A percentile compares a stretch with the other conserved stretches of the same genome.
Evolutionary conservation across 148 eudicot genomes (phyloP).

Genomic region (Nepenthes gracilis): DNA sequence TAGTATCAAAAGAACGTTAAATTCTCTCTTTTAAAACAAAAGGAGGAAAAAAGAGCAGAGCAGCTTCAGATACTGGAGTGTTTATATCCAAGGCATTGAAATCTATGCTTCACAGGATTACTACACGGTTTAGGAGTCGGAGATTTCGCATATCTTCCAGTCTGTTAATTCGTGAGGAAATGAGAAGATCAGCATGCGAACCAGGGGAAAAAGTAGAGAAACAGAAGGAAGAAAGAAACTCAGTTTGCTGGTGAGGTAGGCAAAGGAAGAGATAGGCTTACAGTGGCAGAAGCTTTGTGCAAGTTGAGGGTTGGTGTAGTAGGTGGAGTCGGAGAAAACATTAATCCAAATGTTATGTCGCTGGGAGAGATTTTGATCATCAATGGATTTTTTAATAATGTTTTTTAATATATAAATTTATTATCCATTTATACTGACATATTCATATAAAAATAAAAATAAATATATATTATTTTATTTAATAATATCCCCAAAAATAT

Average conservation of each 20-base stretch:
- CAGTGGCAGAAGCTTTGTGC: constrained; percentile 8
- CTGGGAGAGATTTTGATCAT: constrained; percentile 4
- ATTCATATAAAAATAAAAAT: too few species aligned
- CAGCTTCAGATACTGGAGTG: background rate
- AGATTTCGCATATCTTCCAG: too few species aligned
- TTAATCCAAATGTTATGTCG: constrained; percentile 17
- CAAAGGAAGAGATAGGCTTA: constrained; percentile 10
- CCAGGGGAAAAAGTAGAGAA: constrained; percentile 10
- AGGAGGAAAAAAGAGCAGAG: background rate
- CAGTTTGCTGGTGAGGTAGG: background rate
- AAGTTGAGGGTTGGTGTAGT: constrained; percentile 31
- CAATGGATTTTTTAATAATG: background rate
- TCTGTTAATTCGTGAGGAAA: constrained; percentile 7
- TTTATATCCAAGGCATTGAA: background rate
- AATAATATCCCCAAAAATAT: too few species aligned
- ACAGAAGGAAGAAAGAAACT: background rate
- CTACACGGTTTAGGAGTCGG: too few species aligned
- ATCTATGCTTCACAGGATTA: background rate
- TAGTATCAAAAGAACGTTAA: too few species aligned
- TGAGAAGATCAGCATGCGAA: constrained; percentile 16
- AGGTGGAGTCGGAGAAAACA: constrained; percentile 31
- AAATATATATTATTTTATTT: too few species aligned
- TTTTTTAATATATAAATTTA: constrained; percentile 1
- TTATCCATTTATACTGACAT: too few species aligned
- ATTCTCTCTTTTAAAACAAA: too few species aligned